phyloP scores from a whole-genome alignment of 441 rosid genomes.

The Arabidopsis lyrata region DNA sequence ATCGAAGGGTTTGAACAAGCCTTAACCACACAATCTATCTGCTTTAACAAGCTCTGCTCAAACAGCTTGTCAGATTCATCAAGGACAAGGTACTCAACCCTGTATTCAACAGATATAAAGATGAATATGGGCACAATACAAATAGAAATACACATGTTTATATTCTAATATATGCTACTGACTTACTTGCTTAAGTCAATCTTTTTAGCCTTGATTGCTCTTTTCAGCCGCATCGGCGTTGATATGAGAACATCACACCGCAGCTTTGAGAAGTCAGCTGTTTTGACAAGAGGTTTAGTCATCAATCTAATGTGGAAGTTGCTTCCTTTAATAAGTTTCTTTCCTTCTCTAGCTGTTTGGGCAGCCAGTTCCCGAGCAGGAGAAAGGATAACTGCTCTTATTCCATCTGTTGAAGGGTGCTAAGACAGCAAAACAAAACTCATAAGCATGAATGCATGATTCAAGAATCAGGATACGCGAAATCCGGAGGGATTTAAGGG shows the following conservation, averaged over 20 bases:
- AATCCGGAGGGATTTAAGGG: slow-evolving; percentile 11
- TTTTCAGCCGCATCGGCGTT: slow-evolving; percentile 76
- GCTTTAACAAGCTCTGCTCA: slow-evolving; percentile 85
- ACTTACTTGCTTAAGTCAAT: slow-evolving; percentile 87
- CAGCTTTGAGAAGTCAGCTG: slow-evolving; percentile 67
- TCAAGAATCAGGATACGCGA: slow-evolving; percentile 17
- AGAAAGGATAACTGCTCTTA: slow-evolving; percentile 80
- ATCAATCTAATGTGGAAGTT: slow-evolving; percentile 69
- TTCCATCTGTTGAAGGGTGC: slow-evolving; percentile 68
- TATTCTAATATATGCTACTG: slow-evolving; percentile 4
- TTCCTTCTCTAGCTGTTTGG: slow-evolving; percentile 90
- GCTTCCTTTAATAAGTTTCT: slow-evolving; percentile 80
- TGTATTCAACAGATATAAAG: slow-evolving; percentile 40
- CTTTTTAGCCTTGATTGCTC: slow-evolving; percentile 71
- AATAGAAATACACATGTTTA: background rate
- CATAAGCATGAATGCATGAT: slow-evolving; percentile 43
- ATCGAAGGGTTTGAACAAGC: slow-evolving; percentile 93
- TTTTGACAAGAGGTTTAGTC: slow-evolving; percentile 77
- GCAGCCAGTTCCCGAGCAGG: slow-evolving; percentile 91
- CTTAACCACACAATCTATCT: slow-evolving; percentile 91
- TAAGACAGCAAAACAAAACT: slow-evolving; percentile 39
- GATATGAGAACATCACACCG: slow-evolving; percentile 84
- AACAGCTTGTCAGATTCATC: slow-evolving; percentile 98
- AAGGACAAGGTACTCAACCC: slow-evolving; percentile 93
- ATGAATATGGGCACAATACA: slow-evolving; percentile 10